Evolutionary conservation across 345 rosid genomes (phyloP).

Genomic region (Aquilaria yunnanensis): DNA sequence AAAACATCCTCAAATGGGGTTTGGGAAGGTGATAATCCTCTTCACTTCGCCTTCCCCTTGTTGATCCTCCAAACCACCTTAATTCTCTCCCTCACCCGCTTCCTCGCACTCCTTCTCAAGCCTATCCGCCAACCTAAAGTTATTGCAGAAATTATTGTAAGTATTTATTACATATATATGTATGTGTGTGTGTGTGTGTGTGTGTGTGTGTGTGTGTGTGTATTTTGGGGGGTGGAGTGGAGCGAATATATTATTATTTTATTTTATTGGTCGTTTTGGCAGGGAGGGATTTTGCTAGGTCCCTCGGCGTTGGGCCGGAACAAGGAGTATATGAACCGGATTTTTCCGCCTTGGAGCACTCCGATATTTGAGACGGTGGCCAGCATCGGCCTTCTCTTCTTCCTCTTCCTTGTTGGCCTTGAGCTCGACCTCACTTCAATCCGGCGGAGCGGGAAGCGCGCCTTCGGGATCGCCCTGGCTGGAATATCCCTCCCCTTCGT

Average conservation of each 20-base stretch:
- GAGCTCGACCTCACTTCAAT: conserved; percentile 62
- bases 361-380: conserved; percentile 78
- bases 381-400: conserved; percentile 69
- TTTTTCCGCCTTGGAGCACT: conserved; percentile 51
- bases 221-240: neutral
- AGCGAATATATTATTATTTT: neutral
- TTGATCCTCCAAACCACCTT: conserved; percentile 62
- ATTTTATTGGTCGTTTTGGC: conserved; percentile 1
- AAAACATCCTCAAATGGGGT: conserved; percentile 72
- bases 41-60: conserved; percentile 71
- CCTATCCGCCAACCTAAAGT: conserved; percentile 77
- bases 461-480: conserved; percentile 50
- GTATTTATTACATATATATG: conserved; percentile 4
- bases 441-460: conserved; percentile 53
- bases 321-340: conserved; percentile 33
- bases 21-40: conserved; percentile 67
- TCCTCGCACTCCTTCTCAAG: conserved; percentile 42
- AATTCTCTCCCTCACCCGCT: conserved; percentile 55
- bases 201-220: no score
- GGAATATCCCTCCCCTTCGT: conserved; percentile 67
- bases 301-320: conserved; percentile 77
- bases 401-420: conserved; percentile 74
- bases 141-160: conserved; percentile 77
- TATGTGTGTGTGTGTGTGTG: no score
- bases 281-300: conserved; percentile 87